Evolutionary conservation across 2,329 filamentous ascomycete species (phyloP).

Genomic region (Teratosphaeria epicoccoides): DNA sequence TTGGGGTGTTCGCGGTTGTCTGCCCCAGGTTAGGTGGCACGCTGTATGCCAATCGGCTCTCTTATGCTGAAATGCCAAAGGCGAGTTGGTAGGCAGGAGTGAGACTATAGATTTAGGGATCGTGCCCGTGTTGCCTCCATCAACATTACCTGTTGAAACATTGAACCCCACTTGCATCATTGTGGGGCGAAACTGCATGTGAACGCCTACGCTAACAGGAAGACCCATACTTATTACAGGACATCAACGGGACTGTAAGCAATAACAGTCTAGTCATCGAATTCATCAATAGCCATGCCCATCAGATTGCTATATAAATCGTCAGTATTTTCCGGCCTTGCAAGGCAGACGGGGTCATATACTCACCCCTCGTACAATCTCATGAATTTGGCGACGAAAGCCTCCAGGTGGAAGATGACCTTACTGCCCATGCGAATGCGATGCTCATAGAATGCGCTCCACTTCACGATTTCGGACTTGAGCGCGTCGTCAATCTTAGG

Average conservation of each 20-base stretch:
- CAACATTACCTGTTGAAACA: slow-evolving; percentile 9
- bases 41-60: too few relatives aligned
- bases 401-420: slow-evolving; percentile 95
- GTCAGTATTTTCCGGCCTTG: slow-evolving; percentile 7
- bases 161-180: not conserved
- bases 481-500: slow-evolving; percentile 76
- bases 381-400: slow-evolving; percentile 99
- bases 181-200: slow-evolving; percentile 1
- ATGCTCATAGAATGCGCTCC: slow-evolving; percentile 97
- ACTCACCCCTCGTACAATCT: slow-evolving; percentile 78
- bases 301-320: slow-evolving; percentile 45
- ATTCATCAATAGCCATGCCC: slow-evolving; percentile 60
- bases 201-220: not conserved
- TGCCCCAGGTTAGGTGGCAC: too few relatives aligned
- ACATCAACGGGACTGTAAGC: too few relatives aligned
- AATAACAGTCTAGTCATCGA: slow-evolving; percentile 19
- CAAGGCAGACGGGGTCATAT: too few relatives aligned
- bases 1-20: not conserved
- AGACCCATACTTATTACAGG: too few relatives aligned
- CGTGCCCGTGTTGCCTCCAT: not conserved
- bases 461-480: slow-evolving; percentile 86
- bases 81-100: too few relatives aligned
- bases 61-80: too few relatives aligned
- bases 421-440: slow-evolving; percentile 78
- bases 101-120: not conserved